Percentiles rank a stretch among this genome's conserved stretches.
phyloP scores from a whole-genome alignment of 345 rosid species.

The Excoecaria agallocha region DNA sequence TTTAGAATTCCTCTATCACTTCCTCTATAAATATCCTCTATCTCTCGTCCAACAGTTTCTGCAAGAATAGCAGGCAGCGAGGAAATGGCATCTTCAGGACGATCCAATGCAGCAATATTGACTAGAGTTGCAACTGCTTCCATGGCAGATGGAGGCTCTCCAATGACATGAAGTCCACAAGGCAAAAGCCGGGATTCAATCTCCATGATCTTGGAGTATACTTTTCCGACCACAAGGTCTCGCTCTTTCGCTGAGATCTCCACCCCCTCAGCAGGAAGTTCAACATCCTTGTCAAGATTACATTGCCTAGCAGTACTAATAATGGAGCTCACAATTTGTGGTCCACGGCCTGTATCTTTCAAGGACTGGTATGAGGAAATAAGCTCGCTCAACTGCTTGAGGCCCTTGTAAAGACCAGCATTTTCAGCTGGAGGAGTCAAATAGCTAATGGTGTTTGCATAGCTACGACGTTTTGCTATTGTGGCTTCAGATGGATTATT shows the following conservation, averaged over 20 bases:
- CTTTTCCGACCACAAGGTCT: constrained; percentile 90
- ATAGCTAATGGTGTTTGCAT: constrained; percentile 94
- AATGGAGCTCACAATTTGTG: constrained; percentile 88
- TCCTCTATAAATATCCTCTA: constrained; percentile 83
- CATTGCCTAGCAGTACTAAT: constrained; percentile 94
- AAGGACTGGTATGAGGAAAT: constrained; percentile 95
- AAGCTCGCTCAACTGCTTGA: constrained; percentile 93
- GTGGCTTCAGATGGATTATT: constrained; percentile 99
- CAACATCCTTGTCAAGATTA: constrained; percentile 93
- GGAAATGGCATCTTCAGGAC: constrained; percentile 74
- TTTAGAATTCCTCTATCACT: constrained; percentile 83
- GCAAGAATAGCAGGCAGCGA: constrained; percentile 82
- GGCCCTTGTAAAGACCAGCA: constrained; percentile 98
- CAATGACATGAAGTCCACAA: constrained; percentile 93
- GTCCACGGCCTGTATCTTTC: constrained; percentile 90
- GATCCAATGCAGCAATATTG: constrained; percentile 89
- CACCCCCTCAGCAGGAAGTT: constrained; percentile 77
- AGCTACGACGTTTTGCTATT: constrained; percentile 94
- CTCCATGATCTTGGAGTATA: constrained; percentile 98
- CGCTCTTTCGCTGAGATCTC: constrained; percentile 71
- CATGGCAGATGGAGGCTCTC: constrained; percentile 97
- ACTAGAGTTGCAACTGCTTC: constrained; percentile 97
- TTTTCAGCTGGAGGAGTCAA: constrained; percentile 99
- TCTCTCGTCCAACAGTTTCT: constrained; percentile 67
- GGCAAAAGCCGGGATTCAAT: constrained; percentile 93